Conservation (phyloP, 495 filamentous ascomycete genomes). For the Choiromyces venosus region DNA sequence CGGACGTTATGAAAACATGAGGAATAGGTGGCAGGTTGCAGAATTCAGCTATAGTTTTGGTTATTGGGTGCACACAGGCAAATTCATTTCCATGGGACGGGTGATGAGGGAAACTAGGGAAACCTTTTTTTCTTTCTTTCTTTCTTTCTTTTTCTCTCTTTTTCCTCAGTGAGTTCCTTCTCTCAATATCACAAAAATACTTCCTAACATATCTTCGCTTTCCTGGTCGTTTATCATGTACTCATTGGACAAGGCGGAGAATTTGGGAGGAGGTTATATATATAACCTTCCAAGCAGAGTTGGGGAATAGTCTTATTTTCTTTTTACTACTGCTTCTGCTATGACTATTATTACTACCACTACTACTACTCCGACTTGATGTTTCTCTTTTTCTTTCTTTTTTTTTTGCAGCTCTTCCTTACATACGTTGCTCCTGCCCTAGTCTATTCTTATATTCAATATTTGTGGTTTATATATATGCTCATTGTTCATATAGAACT, state of each 20-base stretch:
- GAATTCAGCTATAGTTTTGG: slow-evolving; percentile 21
- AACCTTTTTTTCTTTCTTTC: slow-evolving; percentile 12
- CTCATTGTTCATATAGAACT: slow-evolving; percentile 11
- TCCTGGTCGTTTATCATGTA: not conserved
- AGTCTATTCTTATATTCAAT: not conserved
- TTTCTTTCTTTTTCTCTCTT: slow-evolving; percentile 9
- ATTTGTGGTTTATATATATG: slow-evolving; percentile 11
- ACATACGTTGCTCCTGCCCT: not conserved
- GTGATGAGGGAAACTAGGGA: not conserved
- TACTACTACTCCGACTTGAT: slow-evolving; percentile 28
- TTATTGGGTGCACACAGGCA: slow-evolving; percentile 34
- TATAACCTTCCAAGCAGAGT: not conserved
- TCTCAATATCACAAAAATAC: not conserved
- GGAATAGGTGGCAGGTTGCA: slow-evolving; percentile 15
- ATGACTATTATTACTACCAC: slow-evolving; percentile 20
- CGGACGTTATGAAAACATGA: slow-evolving; percentile 6
- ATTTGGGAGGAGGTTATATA: not conserved
- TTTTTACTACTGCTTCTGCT: not conserved
- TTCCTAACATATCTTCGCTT: not conserved
- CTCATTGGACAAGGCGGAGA: not conserved
- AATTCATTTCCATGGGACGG: slow-evolving; percentile 31
- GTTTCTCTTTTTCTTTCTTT: slow-evolving; percentile 6
- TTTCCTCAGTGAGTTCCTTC: not conserved
- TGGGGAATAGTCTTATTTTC: not conserved
- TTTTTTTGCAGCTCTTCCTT: not conserved